Base-by-base conservation (phyloP, 345 rosid genomes). In the Brassica napus region DNA sequence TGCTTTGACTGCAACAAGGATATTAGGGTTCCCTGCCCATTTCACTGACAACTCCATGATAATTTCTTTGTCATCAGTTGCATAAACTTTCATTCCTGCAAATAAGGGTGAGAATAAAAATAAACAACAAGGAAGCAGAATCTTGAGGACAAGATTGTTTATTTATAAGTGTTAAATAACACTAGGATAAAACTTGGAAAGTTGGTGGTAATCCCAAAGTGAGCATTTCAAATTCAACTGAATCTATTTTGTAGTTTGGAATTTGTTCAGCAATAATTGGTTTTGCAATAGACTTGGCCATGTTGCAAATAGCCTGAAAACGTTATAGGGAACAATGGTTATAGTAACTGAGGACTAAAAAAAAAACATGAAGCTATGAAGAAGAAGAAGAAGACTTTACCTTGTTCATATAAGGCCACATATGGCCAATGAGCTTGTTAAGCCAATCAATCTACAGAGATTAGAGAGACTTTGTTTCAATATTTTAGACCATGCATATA, bases 391-490 rank as follows among this genome's bases (percentile, higher is more conserved):
- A 65, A 37, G 35, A 78, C 7, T 37, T 66, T 84, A 92, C 98
- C 86, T 83, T 92, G 81, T 95, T 91, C 39, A 95, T 74, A 67
- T 90, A 95, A 57, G 99, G 98, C 99, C 99, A 95, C 97, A 95
- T 89, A 57, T 77, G 52, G 69, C 83, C 88, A 44, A 93, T 35
- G 80, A 95, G 86, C 84, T 86, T 87, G 86, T 95, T 95, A 61
- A 95, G 89, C 99, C 97, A 91, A 74, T 93, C 98, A 89, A 93
- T 80, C 99, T 95, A 78, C 65, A 86, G 62, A 72, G n/a, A 73
- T 68, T 49, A 4, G 11, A 61, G 12, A 76, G 52, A 63, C 58
- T 9, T 34, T 26, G 30, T 81, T 35, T 35, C 12, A 42, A 5
- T 37, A 35, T 23, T 52, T 11, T 8, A 63, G 8, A 75, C 67